Base-by-base conservation (phyloP, 1,139 yeast genomes). In the Blastobotrys elegans region DNA sequence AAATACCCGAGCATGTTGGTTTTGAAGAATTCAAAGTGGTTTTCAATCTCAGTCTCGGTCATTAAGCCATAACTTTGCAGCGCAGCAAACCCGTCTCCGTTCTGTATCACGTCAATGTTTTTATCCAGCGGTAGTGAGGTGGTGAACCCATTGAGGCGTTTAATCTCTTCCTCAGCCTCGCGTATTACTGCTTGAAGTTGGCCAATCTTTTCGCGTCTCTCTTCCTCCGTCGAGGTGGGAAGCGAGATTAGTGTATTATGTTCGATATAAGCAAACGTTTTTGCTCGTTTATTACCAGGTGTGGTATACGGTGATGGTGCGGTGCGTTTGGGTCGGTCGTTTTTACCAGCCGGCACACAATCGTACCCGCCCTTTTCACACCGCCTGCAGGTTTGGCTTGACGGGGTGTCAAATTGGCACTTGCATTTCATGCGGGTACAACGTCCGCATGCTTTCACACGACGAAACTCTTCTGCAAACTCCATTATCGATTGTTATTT, bases 351-450 rank as follows among this genome's bases (percentile, higher is more conserved):
- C 34, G 21, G 33, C 16, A 8, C 21, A 29, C 42, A 39, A 11
- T 16, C 32, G 21, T 14, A 39, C 17, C 22, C 22, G 8, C 27
- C 68, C 34, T 69, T 64, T 48, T 63, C 68, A 56, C 83, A 78
- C 47, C 81, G 58, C 32, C 66, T 67, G 58, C 83, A 78, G n/a
- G 76, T 60, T 33, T 60, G 60, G 52, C 63, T 69, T n/a, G 61
- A 56, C 1, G 80, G 81, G 51, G 73, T 73, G 29, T 75, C 76
- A 58, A 73, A 78, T 2, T 72, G 71, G 58, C 83, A 78, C 53
- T 77, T 70, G 71, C 75, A 74, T 55, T 78, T 78, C 27, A 77
- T 65, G 38, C 81, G 59, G 50, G 78, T 76, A 54, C 83, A 78
- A 48, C 82, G 61, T 4, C 80, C 80, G 62, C 83, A 78, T 1